phyloP scores from a whole-genome alignment of 2,329 filamentous ascomycete genomes.

The Penicillium sp. region DNA sequence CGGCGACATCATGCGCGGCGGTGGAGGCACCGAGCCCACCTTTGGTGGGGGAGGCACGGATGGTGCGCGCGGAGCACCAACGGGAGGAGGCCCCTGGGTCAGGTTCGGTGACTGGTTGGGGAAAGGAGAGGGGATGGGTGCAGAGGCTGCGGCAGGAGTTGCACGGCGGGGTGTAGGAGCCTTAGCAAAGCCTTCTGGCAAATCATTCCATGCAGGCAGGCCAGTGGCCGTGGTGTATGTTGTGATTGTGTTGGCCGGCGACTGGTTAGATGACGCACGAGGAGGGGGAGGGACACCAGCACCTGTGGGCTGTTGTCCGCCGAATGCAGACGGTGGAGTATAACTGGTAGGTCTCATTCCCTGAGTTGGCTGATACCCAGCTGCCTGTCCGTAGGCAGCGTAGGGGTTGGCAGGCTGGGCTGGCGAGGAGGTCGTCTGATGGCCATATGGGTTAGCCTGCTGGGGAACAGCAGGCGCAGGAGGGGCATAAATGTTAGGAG shows the following conservation, averaged over 20 bases:
- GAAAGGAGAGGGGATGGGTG: constrained; percentile 74
- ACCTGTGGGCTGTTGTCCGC: constrained; percentile 48
- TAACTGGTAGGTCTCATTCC: constrained; percentile 37
- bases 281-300: constrained; percentile 59
- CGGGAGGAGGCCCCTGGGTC: constrained; percentile 52
- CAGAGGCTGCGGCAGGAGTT: constrained; percentile 65
- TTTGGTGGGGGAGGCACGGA: constrained; percentile 84
- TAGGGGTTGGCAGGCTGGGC: constrained; percentile 32
- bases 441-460: constrained; percentile 53
- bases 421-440: constrained; percentile 33
- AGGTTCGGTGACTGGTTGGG: constrained; percentile 58
- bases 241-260: constrained; percentile 61
- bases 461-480: constrained; percentile 34
- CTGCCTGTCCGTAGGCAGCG: constrained; percentile 36
- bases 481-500: constrained; percentile 42
- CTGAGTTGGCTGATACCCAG: constrained; percentile 59
- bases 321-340: constrained; percentile 46
- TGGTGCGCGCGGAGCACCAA: constrained; percentile 61
- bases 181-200: constrained; percentile 78
- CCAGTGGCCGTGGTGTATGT: constrained; percentile 64
- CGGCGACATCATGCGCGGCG: constrained; percentile 69
- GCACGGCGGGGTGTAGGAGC: constrained; percentile 67
- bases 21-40: constrained; percentile 62
- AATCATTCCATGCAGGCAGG: constrained; percentile 89
- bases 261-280: constrained; percentile 65